Evolutionary conservation across 306 rosid species (phyloP), one percentile per base, ranked within the genome.

Genomic region (Sechiopsis laciniata): DNA sequence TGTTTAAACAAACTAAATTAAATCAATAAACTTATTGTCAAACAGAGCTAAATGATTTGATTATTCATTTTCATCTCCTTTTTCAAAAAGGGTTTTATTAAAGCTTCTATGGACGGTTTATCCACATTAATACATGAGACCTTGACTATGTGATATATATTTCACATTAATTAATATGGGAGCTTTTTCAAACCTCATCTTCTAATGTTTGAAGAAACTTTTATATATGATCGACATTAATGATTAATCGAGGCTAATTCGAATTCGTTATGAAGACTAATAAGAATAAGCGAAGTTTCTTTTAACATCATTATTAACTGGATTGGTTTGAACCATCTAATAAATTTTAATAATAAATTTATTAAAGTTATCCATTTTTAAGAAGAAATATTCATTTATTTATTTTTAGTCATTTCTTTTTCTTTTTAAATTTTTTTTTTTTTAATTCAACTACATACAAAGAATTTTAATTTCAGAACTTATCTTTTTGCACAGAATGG

Each of bases 61-160:
- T 61, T 61, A 29, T 8, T 61, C 2, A 24, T 60, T 60, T 61
- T 29, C 10, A 0, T 12, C 16, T 6, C 15, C 0, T 26, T 26
- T 60, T 60, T 7, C 46, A 29, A 64, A 64, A 13, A 37, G n/a
- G 17, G 46, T 37, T 32, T 65, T 42, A 65, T 65, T 65, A 65
- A 35, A 42, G 14, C 29, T 66, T 5, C 40, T 0, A 17, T 42
- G 72, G 72, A 17, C 54, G 72, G 55, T 42, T 66, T 42, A 17
- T 66, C 17, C 9, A 19, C 9, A 11, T 42, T 66, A 42, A 11
- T 11, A 19, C n/a, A 66, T n/a, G 17, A 40, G 32, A 2, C 72
- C 17, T 66, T 66, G 72, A 42, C 69, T 32, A 63, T 35, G 50
- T 35, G 14, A 35, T 63, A 63, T 63, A 63, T 14, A 63, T 15